These are phyloP conservation scores for Phytopythium montanum DNA, from an alignment of 352 stramenopile species.

Conservation along the genomic window DNA sequence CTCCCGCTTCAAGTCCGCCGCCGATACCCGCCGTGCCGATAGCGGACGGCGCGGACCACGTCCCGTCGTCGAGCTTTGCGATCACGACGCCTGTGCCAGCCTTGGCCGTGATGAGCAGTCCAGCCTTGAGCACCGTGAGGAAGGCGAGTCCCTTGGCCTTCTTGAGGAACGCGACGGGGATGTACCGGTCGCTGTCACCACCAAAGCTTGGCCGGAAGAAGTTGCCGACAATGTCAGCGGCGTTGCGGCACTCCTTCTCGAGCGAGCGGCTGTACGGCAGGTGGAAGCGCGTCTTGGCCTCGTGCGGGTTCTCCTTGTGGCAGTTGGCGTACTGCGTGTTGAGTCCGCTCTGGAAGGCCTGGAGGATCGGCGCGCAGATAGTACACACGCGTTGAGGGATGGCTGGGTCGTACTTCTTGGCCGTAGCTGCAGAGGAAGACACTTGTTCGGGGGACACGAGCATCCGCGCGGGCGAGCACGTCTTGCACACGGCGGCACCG, in stretches of 20 bases:
- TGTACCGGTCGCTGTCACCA: conserved; percentile 69
- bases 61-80: conserved; percentile 74
- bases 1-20: conserved; percentile 83
- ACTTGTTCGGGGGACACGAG: conserved; percentile 72
- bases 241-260: conserved; percentile 72
- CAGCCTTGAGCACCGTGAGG: conserved; percentile 83
- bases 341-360: conserved; percentile 66
- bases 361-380: conserved; percentile 71
- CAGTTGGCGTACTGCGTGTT: conserved; percentile 75
- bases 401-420: conserved; percentile 67
- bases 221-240: conserved; percentile 75
- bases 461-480: conserved; percentile 71
- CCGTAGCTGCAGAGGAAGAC: conserved; percentile 14
- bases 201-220: conserved; percentile 72
- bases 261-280: conserved; percentile 70
- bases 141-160: conserved; percentile 80
- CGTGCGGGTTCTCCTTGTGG: conserved; percentile 80
- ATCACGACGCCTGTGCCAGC: conserved; percentile 89
- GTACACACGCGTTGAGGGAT: conserved; percentile 79
- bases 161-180: conserved; percentile 79
- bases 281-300: conserved; percentile 67
- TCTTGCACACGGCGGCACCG: conserved; percentile 57
- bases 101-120: conserved; percentile 80
- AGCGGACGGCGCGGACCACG: conserved; percentile 91
- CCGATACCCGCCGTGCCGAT: conserved; percentile 91